These are phyloP conservation scores for Cladosporium halotolerans DNA, from an alignment of 2,329 filamentous ascomycete species.

Conservation along the genomic window DNA sequence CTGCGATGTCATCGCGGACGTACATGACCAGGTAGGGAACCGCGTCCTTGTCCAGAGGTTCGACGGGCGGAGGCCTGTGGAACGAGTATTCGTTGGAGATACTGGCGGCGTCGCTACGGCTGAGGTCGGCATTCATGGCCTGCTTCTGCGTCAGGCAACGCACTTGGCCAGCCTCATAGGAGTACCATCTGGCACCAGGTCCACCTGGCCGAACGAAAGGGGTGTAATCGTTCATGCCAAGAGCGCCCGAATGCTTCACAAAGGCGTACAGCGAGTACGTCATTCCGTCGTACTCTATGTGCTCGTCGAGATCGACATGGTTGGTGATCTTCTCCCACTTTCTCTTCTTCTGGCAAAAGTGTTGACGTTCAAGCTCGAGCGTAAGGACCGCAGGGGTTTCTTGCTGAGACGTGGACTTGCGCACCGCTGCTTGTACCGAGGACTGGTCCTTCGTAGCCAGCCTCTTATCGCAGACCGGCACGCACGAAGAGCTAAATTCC, in stretches of 20 bases:
- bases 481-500: constrained; percentile 15
- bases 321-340: constrained; percentile 54
- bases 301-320: constrained; percentile 51
- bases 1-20: constrained; percentile 44
- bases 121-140: constrained; percentile 30
- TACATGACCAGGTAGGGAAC: constrained; percentile 53
- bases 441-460: constrained; percentile 26
- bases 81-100: neutral
- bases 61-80: constrained; percentile 2
- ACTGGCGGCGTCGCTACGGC: neutral
- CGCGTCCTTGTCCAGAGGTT: neutral
- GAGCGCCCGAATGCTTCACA: constrained; percentile 53
- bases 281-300: constrained; percentile 42
- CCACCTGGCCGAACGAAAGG: constrained; percentile 54
- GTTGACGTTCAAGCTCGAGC: constrained; percentile 53
- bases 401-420: constrained; percentile 22
- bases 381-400: constrained; percentile 29
- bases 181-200: constrained; percentile 52
- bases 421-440: constrained; percentile 38
- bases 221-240: constrained; percentile 54
- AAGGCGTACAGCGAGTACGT: constrained; percentile 55
- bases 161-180: constrained; percentile 48
- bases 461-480: constrained; percentile 19
- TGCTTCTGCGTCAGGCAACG: constrained; percentile 51
- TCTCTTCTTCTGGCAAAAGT: constrained; percentile 47